Evolutionary conservation across 164 flowering plant genomes (phyloP), one percentile per base, ranked within the genome.

Genomic region (Tetrastigma voinierianum): DNA sequence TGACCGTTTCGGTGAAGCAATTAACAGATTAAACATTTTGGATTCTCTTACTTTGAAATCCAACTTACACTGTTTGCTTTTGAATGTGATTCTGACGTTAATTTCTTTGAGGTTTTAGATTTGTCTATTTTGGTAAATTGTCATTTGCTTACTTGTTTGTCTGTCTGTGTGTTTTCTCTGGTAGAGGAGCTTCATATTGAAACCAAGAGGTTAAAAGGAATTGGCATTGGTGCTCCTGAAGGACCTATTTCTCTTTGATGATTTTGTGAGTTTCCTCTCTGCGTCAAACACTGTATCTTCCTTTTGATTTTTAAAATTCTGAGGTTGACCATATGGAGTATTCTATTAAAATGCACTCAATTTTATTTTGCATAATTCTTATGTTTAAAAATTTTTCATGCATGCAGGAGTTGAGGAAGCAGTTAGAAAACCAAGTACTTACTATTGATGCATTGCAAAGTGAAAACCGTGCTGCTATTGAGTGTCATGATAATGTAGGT

Each of bases 201-300:
- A 62, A 84, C 51, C 75, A 95, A 95, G 82, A 87, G 93, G 66
- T 64, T 77, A 20, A 90, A 86, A 79, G 97, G 97, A 67, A 85
- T 92, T 70, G 99, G 97, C 57, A 85, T 95, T 70, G 97, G 97
- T 74, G 89, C 91, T 72, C 87, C 91, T 66, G 97, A 90, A 67
- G 99, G 99, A 70, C 99, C 99, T 51, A 74, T 95, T 61, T 90
- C 94, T 62, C 96, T 95, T 95, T 61, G 97, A 92, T 84, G 99
- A 95, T 84, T 92, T 95, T 71, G 82, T 93, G 64, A 90, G 91
- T 61, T 92, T 95, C n/a, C n/a, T n/a, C n/a, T 76, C 97, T 90
- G 67, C 80, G 90, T 95, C 99, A 67, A 95, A 95, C 66, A 82
- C 71, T 94, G 99, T 95, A 87, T 71, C 15, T 61, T 43, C 15